Conservation (phyloP, 768 basidiomycete genomes). For the Termitomyces sp. region DNA sequence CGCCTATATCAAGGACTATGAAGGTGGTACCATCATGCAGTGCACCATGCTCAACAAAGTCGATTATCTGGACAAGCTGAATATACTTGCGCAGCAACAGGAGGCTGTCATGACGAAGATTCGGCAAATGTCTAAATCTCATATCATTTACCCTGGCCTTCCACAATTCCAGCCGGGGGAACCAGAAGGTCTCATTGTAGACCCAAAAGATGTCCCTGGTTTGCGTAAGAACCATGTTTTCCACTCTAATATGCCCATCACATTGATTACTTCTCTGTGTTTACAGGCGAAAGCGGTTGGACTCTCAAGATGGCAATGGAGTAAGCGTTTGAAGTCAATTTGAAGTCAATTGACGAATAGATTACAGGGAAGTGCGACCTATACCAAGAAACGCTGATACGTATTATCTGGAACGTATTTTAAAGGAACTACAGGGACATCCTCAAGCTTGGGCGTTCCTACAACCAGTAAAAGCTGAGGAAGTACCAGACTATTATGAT, state of each 20-base stretch:
- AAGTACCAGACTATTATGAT: constrained; percentile 87
- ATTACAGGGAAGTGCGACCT: constrained; percentile 27
- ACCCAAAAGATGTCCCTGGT: constrained; percentile 83
- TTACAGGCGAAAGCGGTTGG: constrained; percentile 87
- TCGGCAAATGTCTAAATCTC: constrained; percentile 78
- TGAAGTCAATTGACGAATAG: not conserved
- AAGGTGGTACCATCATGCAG: constrained; percentile 98
- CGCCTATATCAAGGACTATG: constrained; percentile 99
- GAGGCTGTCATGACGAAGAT: constrained; percentile 90
- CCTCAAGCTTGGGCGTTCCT: constrained; percentile 86
- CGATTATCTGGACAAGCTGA: constrained; percentile 79
- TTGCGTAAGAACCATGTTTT: constrained; percentile 48
- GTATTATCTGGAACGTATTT: constrained; percentile 66
- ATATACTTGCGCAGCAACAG: constrained; percentile 74
- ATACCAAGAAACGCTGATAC: constrained; percentile 48
- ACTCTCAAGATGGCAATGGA: constrained; percentile 72
- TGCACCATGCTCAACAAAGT: constrained; percentile 93
- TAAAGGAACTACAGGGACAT: constrained; percentile 75
- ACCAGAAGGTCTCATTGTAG: constrained; percentile 44
- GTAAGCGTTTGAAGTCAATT: constrained; percentile 37
- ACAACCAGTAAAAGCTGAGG: constrained; percentile 69
- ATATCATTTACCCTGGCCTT: constrained; percentile 78
- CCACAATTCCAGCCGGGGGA: constrained; percentile 65
- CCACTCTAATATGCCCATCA: constrained; percentile 1
- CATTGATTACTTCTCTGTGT: constrained; percentile 1